A percentile compares a stretch with the other conserved stretches of the same genome.
Conservation (phyloP, 208 protist species). For the Acanthamoeba rhysodes region DNA sequence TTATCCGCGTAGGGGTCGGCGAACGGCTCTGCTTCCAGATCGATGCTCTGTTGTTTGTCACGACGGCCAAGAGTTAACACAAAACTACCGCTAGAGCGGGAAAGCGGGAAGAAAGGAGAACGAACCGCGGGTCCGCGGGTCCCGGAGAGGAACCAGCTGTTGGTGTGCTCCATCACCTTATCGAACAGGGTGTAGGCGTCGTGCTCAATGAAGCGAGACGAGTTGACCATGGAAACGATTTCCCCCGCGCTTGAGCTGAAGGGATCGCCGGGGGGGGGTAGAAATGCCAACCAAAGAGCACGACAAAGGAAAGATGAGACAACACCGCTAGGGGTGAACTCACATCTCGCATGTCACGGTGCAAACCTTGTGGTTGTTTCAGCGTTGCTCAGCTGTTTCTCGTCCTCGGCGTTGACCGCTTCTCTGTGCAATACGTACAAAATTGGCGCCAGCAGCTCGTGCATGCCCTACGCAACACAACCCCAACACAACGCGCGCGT, state of each 20-base stretch:
- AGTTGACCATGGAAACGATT: slow-evolving; percentile 46
- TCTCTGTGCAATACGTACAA: slow-evolving; percentile 82
- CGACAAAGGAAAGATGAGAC: no score
- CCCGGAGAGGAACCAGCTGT: slow-evolving; percentile 78
- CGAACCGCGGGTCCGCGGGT: not conserved
- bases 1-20: not conserved
- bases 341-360: no score
- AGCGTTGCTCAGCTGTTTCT: not conserved
- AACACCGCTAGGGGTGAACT: not conserved
- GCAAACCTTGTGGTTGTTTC: not conserved
- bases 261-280: no score
- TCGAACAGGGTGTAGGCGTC: slow-evolving; percentile 83
- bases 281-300: no score
- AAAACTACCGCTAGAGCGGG: not conserved
- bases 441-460: slow-evolving; percentile 88
- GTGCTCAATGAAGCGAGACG: slow-evolving; percentile 84
- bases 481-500: no score
- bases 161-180: slow-evolving; percentile 81
- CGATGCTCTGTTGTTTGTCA: not conserved
- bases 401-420: not conserved
- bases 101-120: not conserved
- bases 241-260: not conserved
- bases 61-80: not conserved
- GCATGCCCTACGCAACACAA: slow-evolving; percentile 86
- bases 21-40: not conserved